Base-by-base conservation (phyloP, 129 eudicot species). In the Helichrysum umbraculigerum region DNA sequence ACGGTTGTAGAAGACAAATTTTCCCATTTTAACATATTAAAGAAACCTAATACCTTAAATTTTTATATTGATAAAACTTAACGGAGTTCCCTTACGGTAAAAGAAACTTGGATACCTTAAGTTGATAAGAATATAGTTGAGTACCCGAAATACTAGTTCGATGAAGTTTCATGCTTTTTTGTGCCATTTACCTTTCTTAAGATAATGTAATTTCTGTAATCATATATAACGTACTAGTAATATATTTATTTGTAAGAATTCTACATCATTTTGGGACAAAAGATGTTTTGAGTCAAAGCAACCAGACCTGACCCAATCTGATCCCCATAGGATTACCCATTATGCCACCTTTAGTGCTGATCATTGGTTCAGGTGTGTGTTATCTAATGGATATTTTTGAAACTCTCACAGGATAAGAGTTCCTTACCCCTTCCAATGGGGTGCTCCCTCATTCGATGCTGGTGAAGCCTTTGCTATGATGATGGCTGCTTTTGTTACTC, bases 381-480 rank as follows among this genome's bases (percentile, higher is more conserved):
- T 2, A 22, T 74, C 62, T 63, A 42, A 62, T 64, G 9, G 37
- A 1, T 20, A 28, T 0, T 37, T 30, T 73, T 42, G 56, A 6
- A 25, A 17, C 42, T 1, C 50, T 47, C 66, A 58, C 83, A 88
- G 93, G 93, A 88, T 88, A 72, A 86, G 90, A 79, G 83, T 88
- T 76, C 93, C 93, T 6, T 88, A 88, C 79, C 93, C 93, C 14
- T 88, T 88, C 82, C 93, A 88, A 71, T 88, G 90, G 90, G 93
- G 93, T 41, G 84, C 88, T 51, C 93, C 93, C 41, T 86, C 90
- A 22, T 88, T 88, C 37, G 93, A 88, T 81, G 93, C 93, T 17
- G 93, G 93, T 73, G 93, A 88, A 86, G 90, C 90, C 50, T 86
- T 88, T 86, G 93, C 93, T 76, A 88, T 88, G 93, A 88, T 88